These are phyloP conservation scores for Fusarium sp. DNA, from an alignment of 2,329 filamentous ascomycete genomes.

Conservation along the genomic window DNA sequence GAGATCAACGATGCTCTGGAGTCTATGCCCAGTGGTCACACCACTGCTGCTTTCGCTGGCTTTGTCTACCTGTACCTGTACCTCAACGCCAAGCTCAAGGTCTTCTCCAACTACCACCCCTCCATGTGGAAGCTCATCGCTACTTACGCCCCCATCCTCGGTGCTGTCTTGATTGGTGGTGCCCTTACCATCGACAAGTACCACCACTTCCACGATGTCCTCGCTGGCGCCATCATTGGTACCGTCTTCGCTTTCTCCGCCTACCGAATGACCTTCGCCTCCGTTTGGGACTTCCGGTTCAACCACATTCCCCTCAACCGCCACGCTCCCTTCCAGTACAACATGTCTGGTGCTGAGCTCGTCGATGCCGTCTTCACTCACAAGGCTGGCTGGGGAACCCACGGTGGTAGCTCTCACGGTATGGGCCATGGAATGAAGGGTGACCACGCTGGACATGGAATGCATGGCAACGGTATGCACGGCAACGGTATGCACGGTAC, in stretches of 20 bases:
- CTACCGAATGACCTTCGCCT: constrained; percentile 75
- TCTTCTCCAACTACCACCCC: constrained; percentile 77
- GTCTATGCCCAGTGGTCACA: constrained; percentile 79
- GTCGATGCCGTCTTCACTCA: constrained; percentile 67
- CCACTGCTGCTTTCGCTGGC: constrained; percentile 77
- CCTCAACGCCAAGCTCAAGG: constrained; percentile 82
- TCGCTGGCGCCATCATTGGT: constrained; percentile 74
- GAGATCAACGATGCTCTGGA: constrained; percentile 77
- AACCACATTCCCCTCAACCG: constrained; percentile 74
- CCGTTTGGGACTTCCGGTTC: constrained; percentile 74
- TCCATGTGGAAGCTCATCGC: constrained; percentile 78
- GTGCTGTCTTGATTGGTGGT: constrained; percentile 74
- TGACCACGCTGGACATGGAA: neutral
- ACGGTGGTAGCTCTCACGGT: constrained; percentile 21
- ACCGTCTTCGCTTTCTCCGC: constrained; percentile 71
- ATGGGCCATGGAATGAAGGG: constrained; percentile 11
- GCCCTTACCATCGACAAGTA: constrained; percentile 78
- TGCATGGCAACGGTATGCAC: neutral
- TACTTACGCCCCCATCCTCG: constrained; percentile 73
- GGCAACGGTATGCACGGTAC: neutral
- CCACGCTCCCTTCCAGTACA: constrained; percentile 65
- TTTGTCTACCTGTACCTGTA: constrained; percentile 78
- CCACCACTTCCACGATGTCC: constrained; percentile 81
- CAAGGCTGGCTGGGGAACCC: constrained; percentile 68
- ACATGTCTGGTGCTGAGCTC: constrained; percentile 56